Conservation (phyloP, 495 filamentous ascomycete genomes). For the Delitschia confertaspora region DNA sequence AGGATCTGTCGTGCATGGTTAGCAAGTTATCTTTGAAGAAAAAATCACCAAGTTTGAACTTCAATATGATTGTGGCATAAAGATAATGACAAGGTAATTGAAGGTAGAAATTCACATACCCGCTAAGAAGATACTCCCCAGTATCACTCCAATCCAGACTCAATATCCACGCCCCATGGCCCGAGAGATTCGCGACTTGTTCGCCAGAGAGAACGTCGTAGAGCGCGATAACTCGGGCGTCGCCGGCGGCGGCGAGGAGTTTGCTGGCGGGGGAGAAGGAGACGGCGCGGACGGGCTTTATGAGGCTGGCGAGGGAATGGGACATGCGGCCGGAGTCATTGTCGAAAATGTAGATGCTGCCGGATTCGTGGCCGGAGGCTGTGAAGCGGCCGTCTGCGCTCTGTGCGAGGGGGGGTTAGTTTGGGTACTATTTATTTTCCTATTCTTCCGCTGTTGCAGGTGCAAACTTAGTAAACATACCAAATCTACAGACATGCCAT, state of each 20-base stretch:
- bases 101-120: slow-evolving; percentile 43
- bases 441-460: not conserved
- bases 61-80: not conserved
- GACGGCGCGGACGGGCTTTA: slow-evolving; percentile 74
- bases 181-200: slow-evolving; percentile 74
- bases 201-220: slow-evolving; percentile 90
- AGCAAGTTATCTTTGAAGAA: not conserved
- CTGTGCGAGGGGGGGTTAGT: slow-evolving; percentile 30
- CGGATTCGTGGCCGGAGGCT: slow-evolving; percentile 87
- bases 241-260: slow-evolving; percentile 84
- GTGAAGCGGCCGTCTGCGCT: slow-evolving; percentile 72
- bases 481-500: slow-evolving; percentile 81
- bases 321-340: slow-evolving; percentile 78
- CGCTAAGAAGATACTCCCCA: slow-evolving; percentile 86
- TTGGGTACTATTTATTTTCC: not conserved
- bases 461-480: slow-evolving; percentile 39
- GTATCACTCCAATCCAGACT: slow-evolving; percentile 85
- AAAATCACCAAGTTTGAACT: not conserved
- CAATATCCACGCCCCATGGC: slow-evolving; percentile 78
- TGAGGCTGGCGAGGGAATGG: slow-evolving; percentile 75
- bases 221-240: slow-evolving; percentile 76
- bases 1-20: slow-evolving; percentile 41
- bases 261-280: slow-evolving; percentile 79
- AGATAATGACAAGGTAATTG: not conserved
- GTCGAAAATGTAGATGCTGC: slow-evolving; percentile 88